Conservation (phyloP, 345 rosid genomes). For the Brassica juncea region DNA sequence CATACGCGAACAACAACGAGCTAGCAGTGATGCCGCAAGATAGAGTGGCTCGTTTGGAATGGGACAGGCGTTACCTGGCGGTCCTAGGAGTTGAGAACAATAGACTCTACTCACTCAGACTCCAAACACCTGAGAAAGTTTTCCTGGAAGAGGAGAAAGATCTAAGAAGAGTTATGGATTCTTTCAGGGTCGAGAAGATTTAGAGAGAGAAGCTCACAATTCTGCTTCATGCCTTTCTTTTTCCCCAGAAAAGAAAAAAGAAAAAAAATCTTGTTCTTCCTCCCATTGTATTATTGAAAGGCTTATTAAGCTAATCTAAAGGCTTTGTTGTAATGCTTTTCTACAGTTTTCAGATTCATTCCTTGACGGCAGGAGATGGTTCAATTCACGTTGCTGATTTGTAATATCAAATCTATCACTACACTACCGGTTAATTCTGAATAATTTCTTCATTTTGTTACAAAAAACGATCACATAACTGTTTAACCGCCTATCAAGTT, state of each 20-base stretch:
- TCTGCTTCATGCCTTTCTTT: not conserved
- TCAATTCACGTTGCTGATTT: not conserved
- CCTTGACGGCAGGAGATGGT: not conserved
- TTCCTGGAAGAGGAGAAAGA: conserved; percentile 80
- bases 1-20: conserved; percentile 86
- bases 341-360: not conserved
- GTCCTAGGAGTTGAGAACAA: conserved; percentile 82
- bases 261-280: not conserved
- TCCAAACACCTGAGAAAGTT: conserved; percentile 89
- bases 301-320: not conserved
- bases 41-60: conserved; percentile 77
- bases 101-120: conserved; percentile 71
- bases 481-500: not conserved
- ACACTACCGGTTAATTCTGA: not conserved
- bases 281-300: not conserved
- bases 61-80: conserved; percentile 86
- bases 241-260: not conserved
- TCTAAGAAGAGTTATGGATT: conserved; percentile 82
- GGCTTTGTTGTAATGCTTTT: not conserved
- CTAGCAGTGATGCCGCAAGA: conserved; percentile 92
- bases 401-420: not conserved
- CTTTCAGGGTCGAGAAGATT: conserved; percentile 83
- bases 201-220: conserved; percentile 1
- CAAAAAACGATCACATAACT: not conserved
- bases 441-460: not conserved